These are phyloP conservation scores for Santalum album DNA, from an alignment of 164 flowering plant species.

Conservation along the genomic window DNA sequence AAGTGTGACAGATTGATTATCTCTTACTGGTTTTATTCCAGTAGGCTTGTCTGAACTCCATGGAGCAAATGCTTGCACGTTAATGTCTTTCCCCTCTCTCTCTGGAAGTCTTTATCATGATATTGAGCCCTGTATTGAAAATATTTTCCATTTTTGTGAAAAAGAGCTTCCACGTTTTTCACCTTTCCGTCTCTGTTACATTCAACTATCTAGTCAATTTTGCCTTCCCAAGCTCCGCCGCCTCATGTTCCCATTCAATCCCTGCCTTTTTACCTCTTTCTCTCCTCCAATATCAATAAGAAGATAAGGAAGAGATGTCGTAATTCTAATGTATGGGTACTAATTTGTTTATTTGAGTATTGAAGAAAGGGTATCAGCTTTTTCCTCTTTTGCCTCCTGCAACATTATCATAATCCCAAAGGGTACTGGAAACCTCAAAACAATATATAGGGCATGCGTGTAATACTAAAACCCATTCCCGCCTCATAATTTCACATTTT, in stretches of 20 bases:
- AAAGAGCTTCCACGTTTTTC: neutral
- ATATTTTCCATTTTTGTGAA: neutral
- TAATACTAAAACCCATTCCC: too few relatives aligned
- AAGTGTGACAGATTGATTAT: neutral
- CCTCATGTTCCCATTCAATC: neutral
- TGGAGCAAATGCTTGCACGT: constrained; percentile 1
- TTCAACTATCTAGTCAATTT: neutral
- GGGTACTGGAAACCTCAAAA: neutral
- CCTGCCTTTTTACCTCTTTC: neutral
- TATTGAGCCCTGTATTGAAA: neutral
- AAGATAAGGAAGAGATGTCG: neutral
- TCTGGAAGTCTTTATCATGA: constrained; percentile 4
- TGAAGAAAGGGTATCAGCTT: neutral
- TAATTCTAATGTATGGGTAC: neutral
- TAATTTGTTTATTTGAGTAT: neutral
- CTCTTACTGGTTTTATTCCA: neutral
- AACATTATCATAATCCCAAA: neutral
- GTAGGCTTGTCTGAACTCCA: too few relatives aligned
- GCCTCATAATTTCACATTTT: neutral
- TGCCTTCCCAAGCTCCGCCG: neutral
- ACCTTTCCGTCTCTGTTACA: neutral
- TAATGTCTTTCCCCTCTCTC: neutral
- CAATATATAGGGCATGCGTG: too few relatives aligned
- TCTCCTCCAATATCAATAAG: neutral
- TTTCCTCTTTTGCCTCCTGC: neutral